A percentile compares a stretch with the other conserved stretches of the same genome.
These are phyloP conservation scores for Turnera subulata DNA, from an alignment of 345 rosid genomes.

Conservation along the genomic window DNA sequence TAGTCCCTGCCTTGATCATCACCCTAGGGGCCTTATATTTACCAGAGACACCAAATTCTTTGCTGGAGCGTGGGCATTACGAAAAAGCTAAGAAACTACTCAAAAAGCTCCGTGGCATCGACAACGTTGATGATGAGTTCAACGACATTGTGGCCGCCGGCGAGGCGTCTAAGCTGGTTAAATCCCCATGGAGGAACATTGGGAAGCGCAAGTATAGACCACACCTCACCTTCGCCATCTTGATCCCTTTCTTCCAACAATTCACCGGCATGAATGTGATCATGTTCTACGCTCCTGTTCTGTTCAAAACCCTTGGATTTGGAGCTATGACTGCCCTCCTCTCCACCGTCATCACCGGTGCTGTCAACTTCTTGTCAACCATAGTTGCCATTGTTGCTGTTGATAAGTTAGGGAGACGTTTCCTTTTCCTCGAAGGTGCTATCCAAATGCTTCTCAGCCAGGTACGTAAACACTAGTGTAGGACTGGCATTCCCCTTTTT, in stretches of 20 bases:
- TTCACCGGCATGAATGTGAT: constrained; percentile 44
- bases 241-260: constrained; percentile 35
- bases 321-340: constrained; percentile 27
- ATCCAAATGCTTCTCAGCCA: constrained; percentile 30
- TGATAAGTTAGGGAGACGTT: constrained; percentile 35
- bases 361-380: constrained; percentile 21
- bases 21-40: constrained; percentile 15
- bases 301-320: constrained; percentile 33
- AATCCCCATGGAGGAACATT: constrained; percentile 28
- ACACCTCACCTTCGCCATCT: constrained; percentile 27
- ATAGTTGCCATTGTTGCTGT: constrained; percentile 21
- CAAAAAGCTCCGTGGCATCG: constrained; percentile 17
- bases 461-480: constrained; percentile 7
- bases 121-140: constrained; percentile 35
- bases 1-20: constrained; percentile 26
- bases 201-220: constrained; percentile 27
- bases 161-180: constrained; percentile 17
- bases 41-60: constrained; percentile 37
- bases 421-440: constrained; percentile 32
- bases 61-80: constrained; percentile 24
- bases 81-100: constrained; percentile 28
- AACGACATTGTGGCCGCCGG: constrained; percentile 28
- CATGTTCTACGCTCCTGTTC: constrained; percentile 39
- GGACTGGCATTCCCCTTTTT: not conserved
- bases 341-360: constrained; percentile 27